Evolutionary conservation across 331 rosid species (phyloP).

Genomic region (Acacia concinna): DNA sequence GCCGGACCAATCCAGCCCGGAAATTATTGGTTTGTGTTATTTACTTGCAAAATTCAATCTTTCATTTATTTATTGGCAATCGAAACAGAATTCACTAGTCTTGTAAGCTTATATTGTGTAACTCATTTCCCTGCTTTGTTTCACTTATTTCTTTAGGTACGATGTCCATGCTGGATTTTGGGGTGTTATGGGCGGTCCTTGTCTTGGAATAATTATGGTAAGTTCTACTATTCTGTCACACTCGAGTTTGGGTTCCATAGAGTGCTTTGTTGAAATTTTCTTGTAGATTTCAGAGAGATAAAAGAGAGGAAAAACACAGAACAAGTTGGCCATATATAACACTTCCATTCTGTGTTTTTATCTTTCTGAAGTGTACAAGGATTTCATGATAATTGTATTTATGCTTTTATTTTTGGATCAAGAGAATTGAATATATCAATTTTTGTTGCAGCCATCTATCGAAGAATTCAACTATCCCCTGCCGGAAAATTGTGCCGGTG

Average conservation of each 20-base stretch:
- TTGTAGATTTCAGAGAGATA: neutral
- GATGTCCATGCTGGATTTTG: conserved; percentile 94
- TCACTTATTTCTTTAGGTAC: conserved; percentile 59
- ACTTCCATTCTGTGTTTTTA: neutral
- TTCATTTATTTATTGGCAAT: neutral
- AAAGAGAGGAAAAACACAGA: neutral
- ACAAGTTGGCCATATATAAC: neutral
- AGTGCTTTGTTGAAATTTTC: neutral
- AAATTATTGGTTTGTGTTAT: conserved; percentile 71
- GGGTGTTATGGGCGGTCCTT: conserved; percentile 91
- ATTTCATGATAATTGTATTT: neutral
- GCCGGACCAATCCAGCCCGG: conserved; percentile 94
- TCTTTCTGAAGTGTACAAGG: neutral
- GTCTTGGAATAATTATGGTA: conserved; percentile 90
- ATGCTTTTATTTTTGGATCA: conserved; percentile 17
- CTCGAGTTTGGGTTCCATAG: neutral
- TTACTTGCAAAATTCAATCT: neutral
- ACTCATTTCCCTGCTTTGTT: conserved; percentile 27
- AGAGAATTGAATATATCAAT: conserved; percentile 18
- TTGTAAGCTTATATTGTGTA: neutral
- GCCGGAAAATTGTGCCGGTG: conserved; percentile 80
- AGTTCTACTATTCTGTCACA: conserved; percentile 35
- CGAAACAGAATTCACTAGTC: neutral
- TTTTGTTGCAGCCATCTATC: conserved; percentile 78
- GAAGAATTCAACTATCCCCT: conserved; percentile 83